These are phyloP conservation scores for Melaleuca alternifolia DNA, from an alignment of 345 rosid genomes.

Conservation along the genomic window DNA sequence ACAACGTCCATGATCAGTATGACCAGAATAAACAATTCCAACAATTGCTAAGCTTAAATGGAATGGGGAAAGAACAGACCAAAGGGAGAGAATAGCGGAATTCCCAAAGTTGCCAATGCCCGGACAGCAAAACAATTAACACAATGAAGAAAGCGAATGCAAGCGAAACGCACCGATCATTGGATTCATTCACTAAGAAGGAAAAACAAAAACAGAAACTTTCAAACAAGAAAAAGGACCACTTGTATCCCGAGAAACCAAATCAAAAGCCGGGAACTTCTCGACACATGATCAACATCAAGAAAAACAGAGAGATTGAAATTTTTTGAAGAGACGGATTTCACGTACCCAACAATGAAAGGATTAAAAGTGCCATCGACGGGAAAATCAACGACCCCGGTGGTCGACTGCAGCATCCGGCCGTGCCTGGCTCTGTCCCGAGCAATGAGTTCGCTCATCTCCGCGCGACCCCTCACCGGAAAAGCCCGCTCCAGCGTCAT, in stretches of 20 bases:
- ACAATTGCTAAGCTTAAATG: background rate
- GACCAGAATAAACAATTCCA: background rate
- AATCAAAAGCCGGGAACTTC: background rate
- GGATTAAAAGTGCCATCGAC: conserved; percentile 85
- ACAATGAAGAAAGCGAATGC: background rate
- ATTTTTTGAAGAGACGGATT: background rate
- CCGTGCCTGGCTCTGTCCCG: conserved; percentile 68
- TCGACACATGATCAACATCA: background rate
- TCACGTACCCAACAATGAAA: conserved; percentile 61
- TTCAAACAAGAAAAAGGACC: background rate
- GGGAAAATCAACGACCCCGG: conserved; percentile 64
- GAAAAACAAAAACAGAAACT: background rate
- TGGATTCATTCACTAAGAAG: background rate
- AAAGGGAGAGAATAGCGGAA: background rate
- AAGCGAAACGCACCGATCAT: background rate
- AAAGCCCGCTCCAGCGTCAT: conserved; percentile 29
- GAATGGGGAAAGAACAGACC: background rate
- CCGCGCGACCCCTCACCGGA: conserved; percentile 41
- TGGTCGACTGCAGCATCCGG: conserved; percentile 54
- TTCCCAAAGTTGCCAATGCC: background rate
- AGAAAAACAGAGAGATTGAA: background rate
- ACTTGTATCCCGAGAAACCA: background rate
- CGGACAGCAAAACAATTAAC: background rate
- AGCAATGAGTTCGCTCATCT: conserved; percentile 46
- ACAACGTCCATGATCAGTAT: background rate